A percentile compares a stretch with the other conserved stretches of the same genome.
Conservation (phyloP, 1,139 yeast species). For the Taphrina confusa region DNA sequence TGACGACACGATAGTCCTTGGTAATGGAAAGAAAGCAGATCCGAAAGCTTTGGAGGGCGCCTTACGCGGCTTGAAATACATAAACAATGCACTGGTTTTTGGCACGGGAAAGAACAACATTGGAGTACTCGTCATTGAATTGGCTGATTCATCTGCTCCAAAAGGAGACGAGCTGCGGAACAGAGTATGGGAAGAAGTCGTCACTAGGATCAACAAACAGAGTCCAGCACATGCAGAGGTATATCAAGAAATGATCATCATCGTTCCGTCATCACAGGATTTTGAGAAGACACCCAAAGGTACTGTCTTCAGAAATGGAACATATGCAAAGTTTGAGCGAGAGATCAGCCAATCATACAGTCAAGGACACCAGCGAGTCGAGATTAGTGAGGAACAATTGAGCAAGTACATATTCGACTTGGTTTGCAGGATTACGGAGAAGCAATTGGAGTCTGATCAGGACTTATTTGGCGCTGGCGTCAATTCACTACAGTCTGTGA, state of each 20-base stretch:
- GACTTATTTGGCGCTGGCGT: constrained; percentile 38
- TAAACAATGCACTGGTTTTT: constrained; percentile 37
- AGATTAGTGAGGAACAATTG: constrained; percentile 26
- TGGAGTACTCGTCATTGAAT: constrained; percentile 36
- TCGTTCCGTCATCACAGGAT: constrained; percentile 35
- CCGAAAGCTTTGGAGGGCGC: constrained; percentile 38
- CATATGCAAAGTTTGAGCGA: constrained; percentile 36
- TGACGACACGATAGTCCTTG: constrained; percentile 38
- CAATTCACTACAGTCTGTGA: constrained; percentile 29
- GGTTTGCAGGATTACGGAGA: constrained; percentile 23
- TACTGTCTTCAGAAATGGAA: constrained; percentile 38
- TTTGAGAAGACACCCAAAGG: constrained; percentile 39
- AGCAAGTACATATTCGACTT: not conserved
- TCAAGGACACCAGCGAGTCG: constrained; percentile 25
- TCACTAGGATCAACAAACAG: constrained; percentile 12
- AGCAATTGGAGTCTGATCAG: constrained; percentile 21
- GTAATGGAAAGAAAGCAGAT: constrained; percentile 38
- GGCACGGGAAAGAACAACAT: constrained; percentile 37
- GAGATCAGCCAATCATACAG: constrained; percentile 35
- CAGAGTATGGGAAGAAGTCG: constrained; percentile 35
- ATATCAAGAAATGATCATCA: constrained; percentile 28
- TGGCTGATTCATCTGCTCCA: constrained; percentile 2
- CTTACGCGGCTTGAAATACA: constrained; percentile 34
- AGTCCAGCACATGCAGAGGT: constrained; percentile 37
- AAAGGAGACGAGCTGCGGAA: constrained; percentile 35